Evolutionary conservation across 495 filamentous ascomycete species (phyloP).

Genomic region (Aspergillus diversus): DNA sequence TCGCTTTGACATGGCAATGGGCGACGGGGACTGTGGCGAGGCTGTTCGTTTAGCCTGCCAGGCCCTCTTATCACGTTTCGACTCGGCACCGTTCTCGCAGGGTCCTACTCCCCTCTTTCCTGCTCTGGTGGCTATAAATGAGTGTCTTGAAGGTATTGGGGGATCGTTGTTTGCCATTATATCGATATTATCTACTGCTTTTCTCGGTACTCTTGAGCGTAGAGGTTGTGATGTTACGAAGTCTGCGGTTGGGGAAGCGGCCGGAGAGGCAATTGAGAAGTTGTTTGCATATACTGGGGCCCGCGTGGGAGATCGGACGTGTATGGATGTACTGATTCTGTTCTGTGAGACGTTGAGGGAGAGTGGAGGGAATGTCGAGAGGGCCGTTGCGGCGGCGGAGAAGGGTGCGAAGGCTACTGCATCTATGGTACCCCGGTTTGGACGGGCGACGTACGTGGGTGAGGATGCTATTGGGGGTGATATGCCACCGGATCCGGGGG

Average conservation of each 20-base stretch:
- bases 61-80: not conserved
- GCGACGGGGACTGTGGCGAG: conserved; percentile 10
- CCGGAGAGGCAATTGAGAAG: not conserved
- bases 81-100: not conserved
- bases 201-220: not conserved
- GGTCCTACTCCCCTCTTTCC: conserved; percentile 1
- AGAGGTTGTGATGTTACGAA: not conserved
- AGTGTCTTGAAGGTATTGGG: not conserved
- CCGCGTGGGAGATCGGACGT: conserved; percentile 3
- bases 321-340: conserved; percentile 8
- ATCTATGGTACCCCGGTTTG: conserved; percentile 1
- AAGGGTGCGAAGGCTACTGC: not conserved
- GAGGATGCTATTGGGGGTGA: not conserved
- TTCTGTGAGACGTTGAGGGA: not conserved
- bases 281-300: conserved; percentile 3
- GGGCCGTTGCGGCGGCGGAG: not conserved
- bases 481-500: conserved; percentile 6
- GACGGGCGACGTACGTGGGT: conserved; percentile 7
- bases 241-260: not conserved
- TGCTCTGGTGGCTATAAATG: conserved; percentile 3
- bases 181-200: conserved; percentile 3
- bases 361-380: not conserved
- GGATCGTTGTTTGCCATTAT: conserved; percentile 5
- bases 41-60: not conserved
- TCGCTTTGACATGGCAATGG: conserved; percentile 9